Conservation (phyloP, 768 basidiomycete species). For the Lentinula lateritia region DNA sequence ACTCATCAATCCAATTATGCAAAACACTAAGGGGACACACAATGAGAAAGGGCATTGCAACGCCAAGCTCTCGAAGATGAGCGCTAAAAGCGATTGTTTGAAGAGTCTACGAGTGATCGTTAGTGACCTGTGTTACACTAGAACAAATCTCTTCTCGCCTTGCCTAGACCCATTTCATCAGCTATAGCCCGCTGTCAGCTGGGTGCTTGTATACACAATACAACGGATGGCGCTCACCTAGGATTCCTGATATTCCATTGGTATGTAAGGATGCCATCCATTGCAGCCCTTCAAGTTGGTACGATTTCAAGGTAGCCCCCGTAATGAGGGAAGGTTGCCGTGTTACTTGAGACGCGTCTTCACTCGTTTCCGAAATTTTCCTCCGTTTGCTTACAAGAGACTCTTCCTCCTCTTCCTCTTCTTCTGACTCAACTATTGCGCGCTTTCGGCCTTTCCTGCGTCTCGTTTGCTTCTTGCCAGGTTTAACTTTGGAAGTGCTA, state of each 20-base stretch:
- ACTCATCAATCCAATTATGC: slow-evolving; percentile 88
- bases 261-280: slow-evolving; percentile 91
- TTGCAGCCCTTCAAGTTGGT: slow-evolving; percentile 90
- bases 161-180: slow-evolving; percentile 94
- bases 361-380: slow-evolving; percentile 10
- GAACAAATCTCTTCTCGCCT: slow-evolving; percentile 33
- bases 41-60: slow-evolving; percentile 74
- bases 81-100: slow-evolving; percentile 95
- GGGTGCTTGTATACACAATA: slow-evolving; percentile 11
- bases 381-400: slow-evolving; percentile 21
- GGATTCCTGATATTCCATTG: slow-evolving; percentile 78
- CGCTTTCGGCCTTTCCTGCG: slow-evolving; percentile 2
- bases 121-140: slow-evolving; percentile 3
- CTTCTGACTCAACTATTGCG: slow-evolving; percentile 10
- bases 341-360: slow-evolving; percentile 30
- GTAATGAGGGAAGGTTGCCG: slow-evolving; percentile 77
- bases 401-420: slow-evolving; percentile 15
- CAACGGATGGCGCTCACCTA: slow-evolving; percentile 41
- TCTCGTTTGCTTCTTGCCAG: background rate
- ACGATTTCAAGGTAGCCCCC: slow-evolving; percentile 80
- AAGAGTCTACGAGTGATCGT: slow-evolving; percentile 56
- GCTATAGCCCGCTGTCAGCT: slow-evolving; percentile 36
- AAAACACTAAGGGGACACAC: slow-evolving; percentile 93
- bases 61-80: slow-evolving; percentile 70
- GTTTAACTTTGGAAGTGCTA: background rate